Percentiles rank a stretch among this genome's conserved stretches.
These are phyloP conservation scores for Paecilomyces fulvus DNA, from an alignment of 2,329 filamentous ascomycete species.

Conservation along the genomic window DNA sequence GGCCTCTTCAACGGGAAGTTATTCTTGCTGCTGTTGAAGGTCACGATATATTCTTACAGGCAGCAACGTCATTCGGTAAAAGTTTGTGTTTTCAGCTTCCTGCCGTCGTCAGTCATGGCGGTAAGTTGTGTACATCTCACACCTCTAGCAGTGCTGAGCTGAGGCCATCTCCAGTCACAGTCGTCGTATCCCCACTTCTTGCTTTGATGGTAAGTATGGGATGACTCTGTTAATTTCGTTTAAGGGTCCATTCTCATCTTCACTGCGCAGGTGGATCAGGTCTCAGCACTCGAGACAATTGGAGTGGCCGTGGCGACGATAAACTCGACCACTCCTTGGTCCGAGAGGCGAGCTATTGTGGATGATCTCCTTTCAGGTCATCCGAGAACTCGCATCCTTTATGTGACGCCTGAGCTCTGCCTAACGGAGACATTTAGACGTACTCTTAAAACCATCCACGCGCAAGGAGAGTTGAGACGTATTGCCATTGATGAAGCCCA, in stretches of 20 bases:
- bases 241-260: neutral
- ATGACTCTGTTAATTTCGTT: neutral
- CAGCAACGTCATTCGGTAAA: constrained; percentile 69
- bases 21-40: constrained; percentile 72
- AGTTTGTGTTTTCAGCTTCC: constrained; percentile 89
- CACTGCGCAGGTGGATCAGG: constrained; percentile 71
- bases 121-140: constrained; percentile 42
- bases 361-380: constrained; percentile 81
- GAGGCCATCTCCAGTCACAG: constrained; percentile 54
- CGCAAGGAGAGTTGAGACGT: constrained; percentile 75
- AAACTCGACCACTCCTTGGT: constrained; percentile 67
- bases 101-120: constrained; percentile 77
- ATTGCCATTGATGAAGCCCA: constrained; percentile 92
- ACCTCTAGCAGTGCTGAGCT: neutral
- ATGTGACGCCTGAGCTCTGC: constrained; percentile 89
- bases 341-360: constrained; percentile 61
- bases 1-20: constrained; percentile 79
- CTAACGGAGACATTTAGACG: constrained; percentile 68
- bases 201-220: constrained; percentile 66
- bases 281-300: constrained; percentile 65
- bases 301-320: constrained; percentile 76
- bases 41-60: constrained; percentile 88
- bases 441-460: constrained; percentile 62
- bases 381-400: constrained; percentile 72
- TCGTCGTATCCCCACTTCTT: constrained; percentile 81